phyloP scores from a whole-genome alignment of 805 yeast genomes.

The Saccharomyces cerevisiae region DNA sequence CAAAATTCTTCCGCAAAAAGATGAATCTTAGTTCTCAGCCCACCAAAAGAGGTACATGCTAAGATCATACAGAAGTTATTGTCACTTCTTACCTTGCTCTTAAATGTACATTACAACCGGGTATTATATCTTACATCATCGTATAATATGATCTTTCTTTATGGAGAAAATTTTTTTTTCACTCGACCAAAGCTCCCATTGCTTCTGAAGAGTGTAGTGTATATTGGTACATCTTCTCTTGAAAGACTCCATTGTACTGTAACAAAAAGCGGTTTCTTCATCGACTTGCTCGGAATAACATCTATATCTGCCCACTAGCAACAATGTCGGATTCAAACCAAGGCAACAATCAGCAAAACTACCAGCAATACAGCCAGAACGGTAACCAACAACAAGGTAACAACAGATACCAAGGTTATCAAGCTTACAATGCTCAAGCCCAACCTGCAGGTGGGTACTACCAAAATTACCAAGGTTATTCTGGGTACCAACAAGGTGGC shows the following conservation, averaged over 20 bases:
- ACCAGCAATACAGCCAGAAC: constrained; percentile 22
- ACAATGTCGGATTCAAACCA: constrained; percentile 15
- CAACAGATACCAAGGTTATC: constrained; percentile 6
- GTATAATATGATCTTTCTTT: not conserved
- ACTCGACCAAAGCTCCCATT: not conserved
- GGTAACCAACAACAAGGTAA: constrained; percentile 10
- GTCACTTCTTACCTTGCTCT: not conserved
- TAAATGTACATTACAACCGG: not conserved
- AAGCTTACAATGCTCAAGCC: not conserved
- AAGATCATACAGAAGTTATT: not conserved
- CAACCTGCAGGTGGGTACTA: constrained; percentile 1
- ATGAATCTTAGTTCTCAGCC: not conserved
- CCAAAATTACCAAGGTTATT: constrained; percentile 5
- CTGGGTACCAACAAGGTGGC: constrained; percentile 16
- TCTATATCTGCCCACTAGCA: not conserved
- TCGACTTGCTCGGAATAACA: not conserved
- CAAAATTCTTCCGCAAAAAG: not conserved
- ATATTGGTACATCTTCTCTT: not conserved
- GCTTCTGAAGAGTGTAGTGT: not conserved
- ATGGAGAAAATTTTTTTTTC: not conserved
- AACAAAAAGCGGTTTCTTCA: not conserved
- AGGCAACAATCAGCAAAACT: constrained; percentile 29
- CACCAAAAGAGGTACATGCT: not conserved
- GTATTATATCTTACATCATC: not conserved
- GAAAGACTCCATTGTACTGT: not conserved